Base-by-base conservation (phyloP, 441 rosid genomes). In the Gossypium trilobum region DNA sequence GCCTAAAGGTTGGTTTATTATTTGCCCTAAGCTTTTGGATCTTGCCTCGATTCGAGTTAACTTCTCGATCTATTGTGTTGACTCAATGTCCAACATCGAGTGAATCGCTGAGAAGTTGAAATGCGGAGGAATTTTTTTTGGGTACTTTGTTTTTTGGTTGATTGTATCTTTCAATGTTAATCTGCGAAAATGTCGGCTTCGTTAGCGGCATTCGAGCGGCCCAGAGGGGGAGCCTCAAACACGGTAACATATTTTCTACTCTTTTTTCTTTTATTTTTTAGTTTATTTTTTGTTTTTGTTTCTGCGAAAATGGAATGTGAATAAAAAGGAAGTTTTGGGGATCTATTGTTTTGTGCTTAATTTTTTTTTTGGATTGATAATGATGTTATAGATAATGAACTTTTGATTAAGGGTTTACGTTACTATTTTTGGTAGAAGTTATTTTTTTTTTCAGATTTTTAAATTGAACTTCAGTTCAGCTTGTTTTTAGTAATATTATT, bases 201-300 rank as follows among this genome's bases (percentile, higher is more conserved):
- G 74, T 75, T 89, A 82, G 91, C 92, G 70, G 88, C 91, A 82
- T 80, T 92, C 79, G 99, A 94, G 83, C 95, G 97, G 74, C 91
- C 92, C 0, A 86, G 96, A 74, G 80, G 62, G 29, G 86, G 87
- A 55, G 78, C 88, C 73, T 85, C 97, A 2, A 94, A 92, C 79
- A 85, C 95, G 99, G 99, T 94, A 83, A 23, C 39, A 23, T 46
- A 2, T 66, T 23, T 23, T 63, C 25, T n/a, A 77, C 72, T 27
- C 6, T 8, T 65, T 20, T 22, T 22, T 20, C 13, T 13, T 2
- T 75, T 71, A n/a, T 9, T 2, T 56, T 56, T 56, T 10, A 22
- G 31, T 56, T 61, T 16, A 63, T 65, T 74, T 71, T 60, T 5
- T 64, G 73, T 68, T 78, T 36, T 74, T 72, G 70, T 70, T 75